A percentile compares a stretch with the other conserved stretches of the same genome.
These are phyloP conservation scores for Conticribra weissflogii DNA, from an alignment of 108 stramenopile species.

Conservation along the genomic window DNA sequence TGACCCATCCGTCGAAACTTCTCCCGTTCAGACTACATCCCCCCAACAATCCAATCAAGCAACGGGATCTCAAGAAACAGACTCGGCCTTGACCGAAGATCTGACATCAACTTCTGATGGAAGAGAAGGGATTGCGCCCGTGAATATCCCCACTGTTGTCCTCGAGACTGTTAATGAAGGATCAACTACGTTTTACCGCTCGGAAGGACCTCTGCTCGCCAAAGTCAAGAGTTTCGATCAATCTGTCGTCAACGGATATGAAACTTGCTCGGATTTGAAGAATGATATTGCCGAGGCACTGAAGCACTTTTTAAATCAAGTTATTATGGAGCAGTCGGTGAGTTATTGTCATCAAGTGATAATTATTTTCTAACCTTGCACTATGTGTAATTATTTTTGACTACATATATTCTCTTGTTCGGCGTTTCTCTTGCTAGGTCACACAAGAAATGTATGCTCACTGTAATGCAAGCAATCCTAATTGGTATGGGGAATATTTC, in stretches of 20 bases:
- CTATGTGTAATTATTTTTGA: constrained; percentile 12
- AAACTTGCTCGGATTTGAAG: constrained; percentile 32
- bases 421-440: not conserved
- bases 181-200: not conserved
- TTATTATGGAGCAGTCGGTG: constrained; percentile 24
- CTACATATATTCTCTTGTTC: not conserved
- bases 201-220: constrained; percentile 24
- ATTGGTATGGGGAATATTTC: not conserved
- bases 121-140: too few species aligned
- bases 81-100: too few species aligned
- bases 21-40: too few species aligned
- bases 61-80: too few species aligned
- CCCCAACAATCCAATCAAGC: too few species aligned
- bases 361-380: not conserved
- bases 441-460: too few species aligned
- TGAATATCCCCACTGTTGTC: too few species aligned
- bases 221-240: constrained; percentile 13
- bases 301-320: constrained; percentile 27
- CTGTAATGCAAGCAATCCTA: too few species aligned
- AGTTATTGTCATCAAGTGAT: not conserved
- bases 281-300: constrained; percentile 33
- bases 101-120: too few species aligned
- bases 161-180: too few species aligned
- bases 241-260: constrained; percentile 26
- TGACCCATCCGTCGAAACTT: too few species aligned